A percentile compares a stretch with the other conserved stretches of the same genome.
Evolutionary conservation across 2,329 filamentous ascomycete species (phyloP).

Genomic region (Epichloe aotearoae): DNA sequence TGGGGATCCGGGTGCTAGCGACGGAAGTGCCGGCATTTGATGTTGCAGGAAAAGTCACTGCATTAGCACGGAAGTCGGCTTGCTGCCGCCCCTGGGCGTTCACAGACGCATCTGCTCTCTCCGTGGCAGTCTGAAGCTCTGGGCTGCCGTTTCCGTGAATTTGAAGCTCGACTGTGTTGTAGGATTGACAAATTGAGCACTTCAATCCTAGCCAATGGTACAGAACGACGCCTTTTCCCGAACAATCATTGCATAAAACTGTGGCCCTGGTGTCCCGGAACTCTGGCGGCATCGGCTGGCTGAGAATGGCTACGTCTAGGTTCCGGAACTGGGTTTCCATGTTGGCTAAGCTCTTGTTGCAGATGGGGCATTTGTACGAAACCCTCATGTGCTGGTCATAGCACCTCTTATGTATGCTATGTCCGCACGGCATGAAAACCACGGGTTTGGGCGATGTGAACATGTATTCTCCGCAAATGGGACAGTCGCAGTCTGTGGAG

Average conservation of each 20-base stretch:
- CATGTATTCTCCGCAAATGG: conserved; percentile 93
- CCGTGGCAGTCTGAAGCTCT: conserved; percentile 15
- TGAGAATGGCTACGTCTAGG: conserved; percentile 72
- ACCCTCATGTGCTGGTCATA: conserved; percentile 77
- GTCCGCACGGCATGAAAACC: conserved; percentile 89
- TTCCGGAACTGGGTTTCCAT: conserved; percentile 95
- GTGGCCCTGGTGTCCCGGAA: conserved; percentile 69
- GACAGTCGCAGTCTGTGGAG: conserved; percentile 89
- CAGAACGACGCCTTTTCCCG: conserved; percentile 67
- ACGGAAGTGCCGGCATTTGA: conserved; percentile 1
- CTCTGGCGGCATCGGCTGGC: conserved; percentile 83
- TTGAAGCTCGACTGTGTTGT: conserved; percentile 54
- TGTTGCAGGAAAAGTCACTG: not conserved
- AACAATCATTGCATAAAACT: conserved; percentile 91
- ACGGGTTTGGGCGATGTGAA: conserved; percentile 83
- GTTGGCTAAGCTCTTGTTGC: conserved; percentile 90
- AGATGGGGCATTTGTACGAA: conserved; percentile 93
- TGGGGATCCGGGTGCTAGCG: conserved; percentile 8
- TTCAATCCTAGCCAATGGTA: conserved; percentile 95
- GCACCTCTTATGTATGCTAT: conserved; percentile 87
- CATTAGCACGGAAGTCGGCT: not conserved
- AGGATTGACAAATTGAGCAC: conserved; percentile 60
- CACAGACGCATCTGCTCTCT: conserved; percentile 8
- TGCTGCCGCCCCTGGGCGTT: conserved; percentile 3
- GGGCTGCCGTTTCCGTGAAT: conserved; percentile 34